Evolutionary conservation across 306 rosid genomes (phyloP).

Genomic region (Ceratonia siliqua): DNA sequence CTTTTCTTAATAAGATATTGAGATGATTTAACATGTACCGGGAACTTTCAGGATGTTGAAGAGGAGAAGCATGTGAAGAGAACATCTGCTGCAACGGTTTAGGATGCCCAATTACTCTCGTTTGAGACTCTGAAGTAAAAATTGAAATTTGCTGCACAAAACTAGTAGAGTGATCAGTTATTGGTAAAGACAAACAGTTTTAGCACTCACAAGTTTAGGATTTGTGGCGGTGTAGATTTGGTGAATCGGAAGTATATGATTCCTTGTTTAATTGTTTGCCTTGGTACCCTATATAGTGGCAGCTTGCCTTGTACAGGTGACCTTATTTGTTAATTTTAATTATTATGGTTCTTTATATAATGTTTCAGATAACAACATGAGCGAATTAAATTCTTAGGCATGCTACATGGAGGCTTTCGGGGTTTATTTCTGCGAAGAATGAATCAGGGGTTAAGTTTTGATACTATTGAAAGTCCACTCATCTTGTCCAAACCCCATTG

Average conservation of each 20-base stretch:
- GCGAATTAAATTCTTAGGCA: not conserved
- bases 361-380: not conserved
- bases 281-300: slow-evolving; percentile 32
- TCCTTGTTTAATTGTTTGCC: slow-evolving; percentile 42
- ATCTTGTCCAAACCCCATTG: not conserved
- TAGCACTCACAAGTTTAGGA: slow-evolving; percentile 28
- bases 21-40: slow-evolving; percentile 5
- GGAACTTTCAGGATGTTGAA: slow-evolving; percentile 78
- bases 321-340: slow-evolving; percentile 40
- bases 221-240: slow-evolving; percentile 35
- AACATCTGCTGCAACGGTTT: slow-evolving; percentile 39
- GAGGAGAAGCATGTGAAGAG: slow-evolving; percentile 65
- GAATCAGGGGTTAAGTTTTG: not conserved
- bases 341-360: slow-evolving; percentile 33
- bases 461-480: not conserved
- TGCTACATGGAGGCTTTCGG: not conserved
- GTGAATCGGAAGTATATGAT: slow-evolving; percentile 33
- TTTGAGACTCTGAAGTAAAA: slow-evolving; percentile 25
- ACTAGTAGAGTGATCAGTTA: slow-evolving; percentile 20
- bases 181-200: slow-evolving; percentile 19
- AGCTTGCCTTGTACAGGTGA: slow-evolving; percentile 58
- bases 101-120: slow-evolving; percentile 20
- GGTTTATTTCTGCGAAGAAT: not conserved
- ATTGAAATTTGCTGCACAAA: slow-evolving; percentile 33
- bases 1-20: not conserved